phyloP scores from a whole-genome alignment of 176 grass and related monocot genomes.

The Zoysia japonica region DNA sequence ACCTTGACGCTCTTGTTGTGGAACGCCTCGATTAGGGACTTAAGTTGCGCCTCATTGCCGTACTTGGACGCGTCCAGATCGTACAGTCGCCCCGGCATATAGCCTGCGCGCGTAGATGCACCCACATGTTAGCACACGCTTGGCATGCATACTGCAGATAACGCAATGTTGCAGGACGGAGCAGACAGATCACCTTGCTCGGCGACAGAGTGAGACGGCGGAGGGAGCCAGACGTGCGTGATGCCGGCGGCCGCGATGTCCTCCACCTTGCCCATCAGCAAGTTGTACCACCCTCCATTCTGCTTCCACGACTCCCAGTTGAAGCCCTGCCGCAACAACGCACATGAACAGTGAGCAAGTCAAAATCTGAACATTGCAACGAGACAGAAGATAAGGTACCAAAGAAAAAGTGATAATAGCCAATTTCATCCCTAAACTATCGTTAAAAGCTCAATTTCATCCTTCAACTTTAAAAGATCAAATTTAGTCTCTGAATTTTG shows the following conservation, averaged over 20 bases:
- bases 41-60: slow-evolving; percentile 36
- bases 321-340: slow-evolving; percentile 25
- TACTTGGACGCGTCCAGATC: slow-evolving; percentile 61
- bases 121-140: too few relatives aligned
- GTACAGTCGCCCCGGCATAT: slow-evolving; percentile 61
- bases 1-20: slow-evolving; percentile 39
- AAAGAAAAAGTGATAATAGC: too few relatives aligned
- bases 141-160: too few relatives aligned
- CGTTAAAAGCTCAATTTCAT: too few relatives aligned
- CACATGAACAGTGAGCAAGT: too few relatives aligned
- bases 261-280: slow-evolving; percentile 38
- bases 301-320: slow-evolving; percentile 67
- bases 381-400: too few relatives aligned
- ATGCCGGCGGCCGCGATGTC: slow-evolving; percentile 46
- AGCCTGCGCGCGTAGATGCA: neutral
- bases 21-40: slow-evolving; percentile 37
- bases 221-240: slow-evolving; percentile 53
- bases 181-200: slow-evolving; percentile 18
- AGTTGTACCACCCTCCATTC: slow-evolving; percentile 53
- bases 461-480: too few relatives aligned
- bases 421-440: too few relatives aligned
- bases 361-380: too few relatives aligned
- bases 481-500: too few relatives aligned
- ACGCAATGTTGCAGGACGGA: too few relatives aligned
- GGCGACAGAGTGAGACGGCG: slow-evolving; percentile 55